Evolutionary conservation across 768 basidiomycete species (phyloP).

Genomic region (Russula emetica): DNA sequence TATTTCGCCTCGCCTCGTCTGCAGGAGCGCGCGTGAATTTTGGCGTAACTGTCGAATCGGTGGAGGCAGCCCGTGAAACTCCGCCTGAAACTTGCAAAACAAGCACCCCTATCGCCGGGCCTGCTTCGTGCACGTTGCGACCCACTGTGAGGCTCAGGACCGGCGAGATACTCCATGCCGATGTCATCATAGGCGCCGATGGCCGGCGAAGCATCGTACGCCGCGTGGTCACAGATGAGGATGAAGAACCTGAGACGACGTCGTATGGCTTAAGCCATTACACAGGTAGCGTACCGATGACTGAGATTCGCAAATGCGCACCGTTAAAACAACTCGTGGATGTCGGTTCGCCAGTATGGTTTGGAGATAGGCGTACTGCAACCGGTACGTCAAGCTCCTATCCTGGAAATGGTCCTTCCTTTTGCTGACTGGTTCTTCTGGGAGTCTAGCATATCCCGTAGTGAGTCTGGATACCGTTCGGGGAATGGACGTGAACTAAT

Average conservation of each 20-base stretch:
- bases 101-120: constrained; percentile 15
- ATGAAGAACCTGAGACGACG: constrained; percentile 29
- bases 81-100: constrained; percentile 1
- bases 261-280: constrained; percentile 31
- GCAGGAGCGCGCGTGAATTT: constrained; percentile 24
- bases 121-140: constrained; percentile 18
- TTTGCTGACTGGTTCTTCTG: neutral
- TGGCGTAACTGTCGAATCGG: constrained; percentile 19
- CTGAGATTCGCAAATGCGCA: constrained; percentile 19
- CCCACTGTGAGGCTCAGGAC: constrained; percentile 27
- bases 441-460: constrained; percentile 18
- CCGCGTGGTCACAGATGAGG: constrained; percentile 33
- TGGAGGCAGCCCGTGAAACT: constrained; percentile 15
- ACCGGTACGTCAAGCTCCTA: constrained; percentile 4
- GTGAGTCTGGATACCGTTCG: constrained; percentile 11
- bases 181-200: constrained; percentile 33
- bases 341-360: constrained; percentile 21
- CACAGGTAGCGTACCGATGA: constrained; percentile 19
- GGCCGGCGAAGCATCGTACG: constrained; percentile 30
- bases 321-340: constrained; percentile 21
- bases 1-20: constrained; percentile 21
- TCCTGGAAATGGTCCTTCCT: neutral
- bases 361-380: constrained; percentile 11
- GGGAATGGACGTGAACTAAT: neutral
- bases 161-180: constrained; percentile 30